Base-by-base conservation (phyloP, 2,329 filamentous ascomycete genomes). In the Hymenoscyphus infarciens region DNA sequence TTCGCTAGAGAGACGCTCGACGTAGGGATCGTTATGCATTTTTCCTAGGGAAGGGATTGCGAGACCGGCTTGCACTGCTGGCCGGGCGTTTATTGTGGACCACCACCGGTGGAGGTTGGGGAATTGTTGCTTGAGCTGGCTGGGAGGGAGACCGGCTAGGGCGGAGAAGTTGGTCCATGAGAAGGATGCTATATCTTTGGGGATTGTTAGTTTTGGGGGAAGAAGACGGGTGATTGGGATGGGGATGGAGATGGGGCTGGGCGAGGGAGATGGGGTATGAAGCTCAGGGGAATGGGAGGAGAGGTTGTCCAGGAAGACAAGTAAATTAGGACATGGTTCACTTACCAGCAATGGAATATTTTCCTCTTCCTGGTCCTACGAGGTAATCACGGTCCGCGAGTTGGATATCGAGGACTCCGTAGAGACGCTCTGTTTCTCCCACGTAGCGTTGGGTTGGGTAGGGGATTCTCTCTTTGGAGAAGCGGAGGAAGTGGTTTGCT, bases 381-480 rank as follows among this genome's bases (percentile, higher is more conserved):
- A 85, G 71, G 66, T 77, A 86, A 60, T 83, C 80, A 2, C 82
- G 77, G 27, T 74, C 71, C 15, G 69, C 69, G 15, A 94, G 84
- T 60, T 88, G 87, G 70, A 81, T 80, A 74, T 94, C 83, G 1
- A 94, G 80, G 22, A 93, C 80, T 27, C 87, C 83, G 75, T 92
- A 93, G 1, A 94, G 80, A 2, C 91, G 84, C 67, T 89, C 82
- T 1, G 87, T 85, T 79, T 94, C 91, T 70, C 89, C 91, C 60
- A 88, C 80, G 75, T 93, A 94, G 49, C 90, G 84, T 71, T 89
- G 87, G 16, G 89, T 82, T 57, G 82, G 86, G 74, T 92, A 93
- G 57, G 86, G 80, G 70, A 91, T 87, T 71, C 82, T 83, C 71
- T 91, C 87, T 52, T 87, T 84, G 3, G 88, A 84, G 69, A 87